Evolutionary conservation across 2,329 filamentous ascomycete species (phyloP).

Genomic region (Rhexocercosporidium sp.): DNA sequence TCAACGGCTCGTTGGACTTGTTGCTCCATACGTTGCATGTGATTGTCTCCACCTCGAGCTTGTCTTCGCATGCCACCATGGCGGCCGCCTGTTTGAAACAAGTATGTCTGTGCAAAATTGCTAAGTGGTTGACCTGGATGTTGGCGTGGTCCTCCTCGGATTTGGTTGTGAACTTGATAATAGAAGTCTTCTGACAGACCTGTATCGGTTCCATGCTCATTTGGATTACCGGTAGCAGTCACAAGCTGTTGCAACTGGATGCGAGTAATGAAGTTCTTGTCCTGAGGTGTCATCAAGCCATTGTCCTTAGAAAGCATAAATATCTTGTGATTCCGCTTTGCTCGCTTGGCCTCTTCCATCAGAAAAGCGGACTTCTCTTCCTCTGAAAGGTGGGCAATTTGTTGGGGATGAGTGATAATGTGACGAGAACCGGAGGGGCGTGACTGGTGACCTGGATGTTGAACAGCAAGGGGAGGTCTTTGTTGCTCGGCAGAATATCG

Average conservation of each 20-base stretch:
- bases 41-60: constrained; percentile 87
- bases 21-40: constrained; percentile 99
- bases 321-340: constrained; percentile 98
- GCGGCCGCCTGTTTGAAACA: constrained; percentile 91
- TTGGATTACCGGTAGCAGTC: constrained; percentile 85
- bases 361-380: constrained; percentile 84
- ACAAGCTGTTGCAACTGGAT: constrained; percentile 98
- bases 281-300: constrained; percentile 96
- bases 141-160: constrained; percentile 85
- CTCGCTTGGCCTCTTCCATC: constrained; percentile 89
- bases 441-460: constrained; percentile 42
- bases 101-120: constrained; percentile 96
- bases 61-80: constrained; percentile 77
- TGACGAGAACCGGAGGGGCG: constrained; percentile 47
- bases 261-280: constrained; percentile 98
- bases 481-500: constrained; percentile 58
- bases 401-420: constrained; percentile 72
- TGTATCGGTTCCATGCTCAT: constrained; percentile 79
- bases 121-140: constrained; percentile 92
- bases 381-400: constrained; percentile 78
- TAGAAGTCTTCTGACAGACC: constrained; percentile 94
- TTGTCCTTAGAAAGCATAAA: constrained; percentile 92
- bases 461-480: constrained; percentile 45
- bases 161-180: constrained; percentile 96
- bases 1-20: constrained; percentile 97